A percentile compares a stretch with the other conserved stretches of the same genome.
Evolutionary conservation across 805 yeast species (phyloP).

Genomic region (Zygotorulaspora danielsina): DNA sequence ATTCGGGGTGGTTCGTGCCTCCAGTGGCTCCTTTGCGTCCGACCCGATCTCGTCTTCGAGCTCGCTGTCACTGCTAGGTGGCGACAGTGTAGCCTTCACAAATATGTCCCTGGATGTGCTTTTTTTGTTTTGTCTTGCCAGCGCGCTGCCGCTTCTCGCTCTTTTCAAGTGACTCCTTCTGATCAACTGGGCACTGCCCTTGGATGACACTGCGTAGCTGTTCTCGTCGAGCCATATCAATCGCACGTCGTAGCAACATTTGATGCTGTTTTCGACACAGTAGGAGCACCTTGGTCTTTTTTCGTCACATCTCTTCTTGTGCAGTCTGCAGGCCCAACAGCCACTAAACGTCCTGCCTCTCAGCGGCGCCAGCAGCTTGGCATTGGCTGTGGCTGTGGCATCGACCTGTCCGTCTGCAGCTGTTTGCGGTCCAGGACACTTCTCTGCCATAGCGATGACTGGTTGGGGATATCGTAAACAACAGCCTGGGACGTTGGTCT

Average conservation of each 20-base stretch:
- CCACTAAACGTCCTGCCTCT: constrained; percentile 33
- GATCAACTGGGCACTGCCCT: constrained; percentile 3
- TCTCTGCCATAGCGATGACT: neutral
- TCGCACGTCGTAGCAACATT: constrained; percentile 32
- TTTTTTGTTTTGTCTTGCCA: neutral
- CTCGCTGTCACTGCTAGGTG: constrained; percentile 8
- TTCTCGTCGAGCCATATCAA: constrained; percentile 32
- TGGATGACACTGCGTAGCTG: constrained; percentile 12
- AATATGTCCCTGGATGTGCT: constrained; percentile 21
- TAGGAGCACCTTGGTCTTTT: constrained; percentile 28
- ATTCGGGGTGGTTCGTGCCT: constrained; percentile 17
- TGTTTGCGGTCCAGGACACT: neutral
- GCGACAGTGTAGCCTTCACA: constrained; percentile 17
- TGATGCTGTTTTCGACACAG: constrained; percentile 25
- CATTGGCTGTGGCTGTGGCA: no score
- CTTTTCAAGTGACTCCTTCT: constrained; percentile 1
- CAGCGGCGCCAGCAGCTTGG: constrained; percentile 1
- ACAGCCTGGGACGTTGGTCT: no score
- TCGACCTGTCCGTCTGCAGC: neutral
- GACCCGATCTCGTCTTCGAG: constrained; percentile 3
- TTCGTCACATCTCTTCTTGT: constrained; percentile 34
- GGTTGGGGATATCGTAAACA: no score
- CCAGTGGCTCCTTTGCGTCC: constrained; percentile 1
- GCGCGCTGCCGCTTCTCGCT: neutral
- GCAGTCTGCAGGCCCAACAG: constrained; percentile 36